Base-by-base conservation (phyloP, 1,284 basidiomycete genomes). In the Cutaneotrichosporon cyanovorans region DNA sequence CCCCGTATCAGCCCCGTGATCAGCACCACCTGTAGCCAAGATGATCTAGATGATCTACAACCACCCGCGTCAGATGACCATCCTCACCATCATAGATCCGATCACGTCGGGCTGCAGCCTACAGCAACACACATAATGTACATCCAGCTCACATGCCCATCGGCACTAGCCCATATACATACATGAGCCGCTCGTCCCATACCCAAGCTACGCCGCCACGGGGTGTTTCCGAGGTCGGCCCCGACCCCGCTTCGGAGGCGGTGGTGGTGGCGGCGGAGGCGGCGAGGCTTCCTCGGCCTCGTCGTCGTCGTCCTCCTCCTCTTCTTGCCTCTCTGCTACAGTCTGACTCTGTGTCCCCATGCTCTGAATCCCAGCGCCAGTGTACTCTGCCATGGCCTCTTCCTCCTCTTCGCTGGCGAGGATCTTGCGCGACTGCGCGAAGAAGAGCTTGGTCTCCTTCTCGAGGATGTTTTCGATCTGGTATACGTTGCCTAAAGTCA, bases 371-470 rank as follows among this genome's bases (percentile, higher is more conserved):
- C 16, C 49, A 39, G 36, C 47, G 20, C 18, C 34, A 43, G 32
- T 35, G 39, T 18, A 40, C 20, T 16, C 37, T 40, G 25, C 21
- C 32, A 28, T 34, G 6, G 35, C 18, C 15, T n/a, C 43, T 5
- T 20, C 53, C 25, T 73, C 73, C 22, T 57, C 62, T 41, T 76
- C 74, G 23, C 65, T 71, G 8, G 61, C 68, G 7, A 71, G 69
- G 44, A 86, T 73, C 70, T 87, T 87, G 31, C 91, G 80, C 1
- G 87, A 86, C 73, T 97, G 95, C 0, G 90, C 83, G 71, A 98
- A 98, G 74, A 93, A 93, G 8, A 98, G 71, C 60, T 80, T 81
- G 11, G 84, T 85, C 41, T 85, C 82, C 23, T 37, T 56, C 12
- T 87, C 79, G 36, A 84, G 77, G 16, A 80, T 82, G 68, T 97